Base-by-base conservation (phyloP, 2,329 filamentous ascomycete species). In the Cladosporium cucumerinum region DNA sequence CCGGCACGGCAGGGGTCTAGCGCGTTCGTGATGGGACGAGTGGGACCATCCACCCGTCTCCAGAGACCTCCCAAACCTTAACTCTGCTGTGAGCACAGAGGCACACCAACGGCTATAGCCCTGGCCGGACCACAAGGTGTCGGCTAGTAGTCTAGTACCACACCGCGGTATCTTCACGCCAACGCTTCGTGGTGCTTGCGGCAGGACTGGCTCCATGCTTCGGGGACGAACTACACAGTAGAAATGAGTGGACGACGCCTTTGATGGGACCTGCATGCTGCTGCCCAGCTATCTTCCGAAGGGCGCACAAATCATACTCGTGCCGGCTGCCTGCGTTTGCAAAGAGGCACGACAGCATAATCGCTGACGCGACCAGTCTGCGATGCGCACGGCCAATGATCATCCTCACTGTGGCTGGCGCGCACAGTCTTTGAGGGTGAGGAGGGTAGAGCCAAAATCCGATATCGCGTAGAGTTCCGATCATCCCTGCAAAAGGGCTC, bases 111-210 rank as follows among this genome's bases (percentile, higher is more conserved):
- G 60, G 59, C 46, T 36, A 54, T 30, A 54, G 49, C 49, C 46
- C 60, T 62, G 14, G 49, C 49, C 60, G 49, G 60, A 62, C 49
- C 55, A 62, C 60, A 34, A 39, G 23, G 49, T 48, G 34, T 34
- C 60, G 60, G 34, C 60, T 62, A 62, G 30, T 34, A 32, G 18
- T 12, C 21, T 32, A 39, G 59, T 54, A 18, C 52, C 59, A 61
- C 48, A 61, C 34, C 43, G 46, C 36, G 60, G 32, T 30, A 43
- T 62, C 60, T 62, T 62, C 60, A 62, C 60, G 48, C 60, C 60
- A 55, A 62, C 60, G 49, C 49, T 55, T 62, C 49, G 25, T 12
- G 25, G 39, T 28, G 30, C 49, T 30, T 60, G 36, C 49, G 60
- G 32, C 60, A 43, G 54, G 18, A 23, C 32, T 54, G 34, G 34